Conservation (phyloP, 2,329 filamentous ascomycete species). For the Colletotrichum kahawae region DNA sequence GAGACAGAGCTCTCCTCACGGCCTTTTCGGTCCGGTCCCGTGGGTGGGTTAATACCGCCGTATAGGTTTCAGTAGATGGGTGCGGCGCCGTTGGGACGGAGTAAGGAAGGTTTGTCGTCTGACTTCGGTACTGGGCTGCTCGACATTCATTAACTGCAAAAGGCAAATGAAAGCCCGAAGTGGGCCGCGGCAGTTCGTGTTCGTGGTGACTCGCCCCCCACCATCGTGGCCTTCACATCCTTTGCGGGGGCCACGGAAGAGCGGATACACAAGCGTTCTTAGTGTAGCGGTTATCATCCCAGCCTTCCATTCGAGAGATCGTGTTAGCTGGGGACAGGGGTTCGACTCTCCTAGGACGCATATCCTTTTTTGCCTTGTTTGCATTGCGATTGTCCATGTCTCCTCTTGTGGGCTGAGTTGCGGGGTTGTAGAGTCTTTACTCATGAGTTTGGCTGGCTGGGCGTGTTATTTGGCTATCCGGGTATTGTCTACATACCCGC, state of each 20-base stretch:
- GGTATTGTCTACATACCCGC: too few species aligned
- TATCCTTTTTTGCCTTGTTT: background rate
- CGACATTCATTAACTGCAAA: background rate
- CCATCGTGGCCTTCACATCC: background rate
- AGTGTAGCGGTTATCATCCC: background rate
- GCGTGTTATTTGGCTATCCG: too few species aligned
- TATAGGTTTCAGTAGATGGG: background rate
- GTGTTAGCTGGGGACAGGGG: background rate
- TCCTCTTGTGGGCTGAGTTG: background rate
- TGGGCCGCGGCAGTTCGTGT: background rate
- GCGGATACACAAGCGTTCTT: background rate
- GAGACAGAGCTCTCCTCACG: background rate
- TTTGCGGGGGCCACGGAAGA: accelerated
- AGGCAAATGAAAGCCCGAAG: background rate
- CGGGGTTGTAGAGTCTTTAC: background rate
- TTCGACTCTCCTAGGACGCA: background rate
- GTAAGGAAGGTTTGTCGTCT: accelerated
- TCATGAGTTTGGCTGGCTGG: too few species aligned
- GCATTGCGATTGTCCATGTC: background rate
- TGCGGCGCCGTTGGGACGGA: background rate
- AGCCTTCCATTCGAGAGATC: background rate
- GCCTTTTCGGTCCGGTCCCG: background rate
- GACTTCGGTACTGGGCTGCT: background rate
- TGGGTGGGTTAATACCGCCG: background rate
- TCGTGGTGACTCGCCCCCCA: background rate